Base-by-base conservation (phyloP, 163 green algal genomes). In the Picocystis sp. region DNA sequence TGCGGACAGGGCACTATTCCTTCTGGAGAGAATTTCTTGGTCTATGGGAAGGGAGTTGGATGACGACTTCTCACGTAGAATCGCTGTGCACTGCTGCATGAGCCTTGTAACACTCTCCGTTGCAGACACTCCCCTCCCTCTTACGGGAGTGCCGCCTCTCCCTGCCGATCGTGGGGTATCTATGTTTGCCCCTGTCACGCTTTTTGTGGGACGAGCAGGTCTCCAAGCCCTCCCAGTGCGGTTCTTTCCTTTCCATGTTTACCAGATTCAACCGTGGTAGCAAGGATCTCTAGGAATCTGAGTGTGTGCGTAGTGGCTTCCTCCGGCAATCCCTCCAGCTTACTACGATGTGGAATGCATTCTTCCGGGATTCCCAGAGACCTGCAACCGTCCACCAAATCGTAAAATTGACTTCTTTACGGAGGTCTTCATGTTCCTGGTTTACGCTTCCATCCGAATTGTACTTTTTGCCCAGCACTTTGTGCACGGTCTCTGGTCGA, bases 81-180 rank as follows among this genome's bases (percentile, higher is more conserved):
- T 82, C 43, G 62, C 53, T 19, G 74, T 84, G 62, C 76, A 84
- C 50, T 79, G 75, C 58, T 81, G 76, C 77, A 86, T 83, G 3
- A 86, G 61, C 42, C 66, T 63, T 6, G 76, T 77, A 3, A 85
- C 66, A 22, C 75, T 75, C 11, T 69, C 65, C 15, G 60, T 51
- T 11, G 57, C 60, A 19, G 66, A 52, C 29, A 63, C 53, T 2
- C 43, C 56, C 2, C 63, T 60, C 41, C 65, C 25, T 14, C 29
- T 38, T 38, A 3, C 5, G 8, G 29, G 5, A 3, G 8, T 38
- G 29, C 8, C 8, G 3, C 8, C 29, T 38, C 8, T 38, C 29
- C 29, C 29, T 38, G 5, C 29, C 3, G 29, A 8, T 3, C 29
- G 29, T 8, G 8, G 29, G 29, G 29, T 38, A 8, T 38, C 29